Evolutionary conservation across 2,329 filamentous ascomycete species (phyloP).

Genomic region (Colletotrichum tropicicola): DNA sequence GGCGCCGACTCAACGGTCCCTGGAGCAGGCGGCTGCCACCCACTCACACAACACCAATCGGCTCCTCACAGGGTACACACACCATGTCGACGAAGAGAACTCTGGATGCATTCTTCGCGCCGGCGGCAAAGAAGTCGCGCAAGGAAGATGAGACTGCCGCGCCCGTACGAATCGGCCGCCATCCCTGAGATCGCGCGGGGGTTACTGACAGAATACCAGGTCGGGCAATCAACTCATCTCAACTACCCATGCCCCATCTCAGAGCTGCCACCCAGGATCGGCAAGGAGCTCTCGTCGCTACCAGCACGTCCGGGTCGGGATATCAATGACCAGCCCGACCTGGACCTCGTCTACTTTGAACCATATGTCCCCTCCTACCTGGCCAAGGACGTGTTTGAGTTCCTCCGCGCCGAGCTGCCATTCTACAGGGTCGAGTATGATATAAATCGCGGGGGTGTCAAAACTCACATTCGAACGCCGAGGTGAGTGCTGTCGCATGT

Average conservation of each 20-base stretch:
- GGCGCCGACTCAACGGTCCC: conserved; percentile 6
- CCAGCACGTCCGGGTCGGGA: conserved; percentile 61
- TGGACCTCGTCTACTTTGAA: conserved; percentile 80
- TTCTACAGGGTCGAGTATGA: conserved; percentile 81
- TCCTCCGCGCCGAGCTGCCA: conserved; percentile 74
- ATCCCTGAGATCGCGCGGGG: too few species aligned
- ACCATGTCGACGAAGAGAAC: conserved; percentile 64
- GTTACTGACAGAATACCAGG: not conserved
- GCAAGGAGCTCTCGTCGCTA: conserved; percentile 48
- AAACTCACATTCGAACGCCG: conserved; percentile 68
- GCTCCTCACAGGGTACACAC: not conserved
- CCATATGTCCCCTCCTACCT: conserved; percentile 71
- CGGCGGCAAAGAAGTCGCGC: conserved; percentile 52
- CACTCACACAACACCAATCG: conserved; percentile 18
- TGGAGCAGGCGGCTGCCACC: not conserved
- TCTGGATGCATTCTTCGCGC: conserved; percentile 74
- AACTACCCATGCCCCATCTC: conserved; percentile 62
- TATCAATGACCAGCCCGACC: conserved; percentile 74
- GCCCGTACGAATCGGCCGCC: conserved; percentile 4
- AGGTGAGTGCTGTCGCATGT: conserved; percentile 40
- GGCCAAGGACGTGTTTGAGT: conserved; percentile 71
- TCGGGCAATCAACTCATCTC: conserved; percentile 46
- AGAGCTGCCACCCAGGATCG: conserved; percentile 49
- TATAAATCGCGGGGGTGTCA: conserved; percentile 71
- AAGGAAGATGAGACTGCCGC: conserved; percentile 25